Evolutionary conservation across 1,139 yeast species (phyloP).

Genomic region (Geotrichum carabidarum): DNA sequence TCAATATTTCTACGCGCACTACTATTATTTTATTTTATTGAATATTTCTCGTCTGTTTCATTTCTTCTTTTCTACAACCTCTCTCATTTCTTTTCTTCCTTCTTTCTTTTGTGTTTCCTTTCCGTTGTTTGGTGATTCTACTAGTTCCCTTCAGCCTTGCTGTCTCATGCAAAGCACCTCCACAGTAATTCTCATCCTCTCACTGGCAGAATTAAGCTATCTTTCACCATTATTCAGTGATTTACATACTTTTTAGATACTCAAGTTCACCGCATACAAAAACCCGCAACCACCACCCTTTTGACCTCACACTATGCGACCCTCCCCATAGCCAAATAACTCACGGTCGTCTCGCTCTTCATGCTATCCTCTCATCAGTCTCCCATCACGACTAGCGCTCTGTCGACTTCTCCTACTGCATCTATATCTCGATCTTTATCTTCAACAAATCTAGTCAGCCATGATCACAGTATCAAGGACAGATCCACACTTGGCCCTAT

Average conservation of each 20-base stretch:
- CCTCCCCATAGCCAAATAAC: not conserved
- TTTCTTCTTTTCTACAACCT: too few species aligned
- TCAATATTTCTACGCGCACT: too few species aligned
- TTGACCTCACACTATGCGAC: not conserved
- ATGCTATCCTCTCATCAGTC: slow-evolving; percentile 8
- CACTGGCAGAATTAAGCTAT: too few species aligned
- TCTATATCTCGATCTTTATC: not conserved
- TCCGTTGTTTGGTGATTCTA: not conserved
- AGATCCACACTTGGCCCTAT: not conserved
- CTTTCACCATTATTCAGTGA: too few species aligned
- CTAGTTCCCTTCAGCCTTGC: not conserved
- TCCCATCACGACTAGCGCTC: slow-evolving; percentile 6
- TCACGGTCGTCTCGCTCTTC: not conserved
- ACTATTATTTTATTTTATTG: too few species aligned
- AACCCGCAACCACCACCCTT: too few species aligned
- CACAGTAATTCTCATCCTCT: not conserved
- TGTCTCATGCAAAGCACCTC: not conserved
- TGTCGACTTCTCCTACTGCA: slow-evolving; percentile 3
- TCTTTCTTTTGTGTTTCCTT: not conserved
- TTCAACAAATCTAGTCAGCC: not conserved
- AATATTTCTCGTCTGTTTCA: too few species aligned
- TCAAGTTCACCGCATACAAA: too few species aligned
- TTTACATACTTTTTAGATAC: too few species aligned
- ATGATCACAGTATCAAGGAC: not conserved
- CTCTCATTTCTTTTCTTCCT: too few species aligned